Conservation (phyloP, 192 early-diverging fungal genomes). For the Allomyces macrogynus region DNA sequence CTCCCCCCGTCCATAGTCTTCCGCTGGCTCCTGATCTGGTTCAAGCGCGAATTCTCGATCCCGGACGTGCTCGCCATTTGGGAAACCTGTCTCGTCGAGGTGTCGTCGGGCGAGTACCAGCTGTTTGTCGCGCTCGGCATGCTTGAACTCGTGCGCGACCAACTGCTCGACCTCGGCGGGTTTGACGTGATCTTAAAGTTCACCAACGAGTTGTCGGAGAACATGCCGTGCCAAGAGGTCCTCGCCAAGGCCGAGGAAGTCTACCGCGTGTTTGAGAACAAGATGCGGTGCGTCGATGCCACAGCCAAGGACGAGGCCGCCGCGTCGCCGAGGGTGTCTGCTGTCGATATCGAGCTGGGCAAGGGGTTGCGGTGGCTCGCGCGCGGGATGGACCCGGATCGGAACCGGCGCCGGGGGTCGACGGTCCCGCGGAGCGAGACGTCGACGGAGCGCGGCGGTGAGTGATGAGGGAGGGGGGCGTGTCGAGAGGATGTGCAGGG, state of each 20-base stretch:
- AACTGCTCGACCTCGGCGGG: background rate
- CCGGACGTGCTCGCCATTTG: constrained; percentile 65
- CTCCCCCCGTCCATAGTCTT: constrained; percentile 19
- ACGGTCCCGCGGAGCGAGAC: too few relatives aligned
- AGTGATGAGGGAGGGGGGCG: too few relatives aligned
- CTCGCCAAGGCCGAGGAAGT: background rate
- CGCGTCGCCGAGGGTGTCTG: too few relatives aligned
- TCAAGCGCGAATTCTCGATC: constrained; percentile 91
- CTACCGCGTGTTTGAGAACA: background rate
- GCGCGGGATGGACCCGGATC: too few relatives aligned
- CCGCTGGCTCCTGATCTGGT: constrained; percentile 91
- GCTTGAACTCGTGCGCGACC: constrained; percentile 29
- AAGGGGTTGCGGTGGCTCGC: too few relatives aligned
- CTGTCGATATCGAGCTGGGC: too few relatives aligned
- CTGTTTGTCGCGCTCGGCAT: constrained; percentile 93
- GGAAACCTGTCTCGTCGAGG: constrained; percentile 69
- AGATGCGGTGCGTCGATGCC: background rate
- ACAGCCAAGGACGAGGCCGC: too few relatives aligned
- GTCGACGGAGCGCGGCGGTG: too few relatives aligned
- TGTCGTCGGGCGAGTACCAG: constrained; percentile 58
- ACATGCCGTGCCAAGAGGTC: background rate
- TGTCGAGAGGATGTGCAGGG: too few relatives aligned
- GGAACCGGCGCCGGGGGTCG: too few relatives aligned
- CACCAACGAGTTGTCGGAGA: background rate
- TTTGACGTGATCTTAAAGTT: background rate